Evolutionary conservation across 1,284 basidiomycete genomes (phyloP).

Genomic region (Naganishia cerealis): DNA sequence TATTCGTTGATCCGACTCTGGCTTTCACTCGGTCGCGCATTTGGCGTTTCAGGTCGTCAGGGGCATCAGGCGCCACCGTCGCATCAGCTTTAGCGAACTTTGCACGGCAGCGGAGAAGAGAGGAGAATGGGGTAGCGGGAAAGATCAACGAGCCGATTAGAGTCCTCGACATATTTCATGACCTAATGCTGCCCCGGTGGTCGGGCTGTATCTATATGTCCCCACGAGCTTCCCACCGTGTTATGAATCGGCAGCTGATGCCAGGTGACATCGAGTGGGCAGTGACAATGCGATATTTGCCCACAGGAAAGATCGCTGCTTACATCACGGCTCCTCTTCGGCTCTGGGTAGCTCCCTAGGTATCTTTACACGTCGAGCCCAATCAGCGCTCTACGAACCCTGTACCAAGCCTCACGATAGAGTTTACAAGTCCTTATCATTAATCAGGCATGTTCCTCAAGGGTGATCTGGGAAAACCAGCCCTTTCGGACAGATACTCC

Average conservation of each 20-base stretch:
- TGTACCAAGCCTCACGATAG: background rate
- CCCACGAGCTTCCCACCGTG: no score
- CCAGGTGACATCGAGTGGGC: no score
- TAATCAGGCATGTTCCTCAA: background rate
- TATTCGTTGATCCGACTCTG: background rate
- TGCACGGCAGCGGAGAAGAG: background rate
- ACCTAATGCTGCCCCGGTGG: background rate
- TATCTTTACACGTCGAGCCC: background rate
- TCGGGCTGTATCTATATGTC: background rate
- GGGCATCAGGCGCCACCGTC: background rate
- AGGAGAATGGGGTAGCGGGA: background rate
- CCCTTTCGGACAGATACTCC: background rate
- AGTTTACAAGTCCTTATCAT: background rate
- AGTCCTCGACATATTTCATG: background rate
- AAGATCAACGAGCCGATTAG: background rate
- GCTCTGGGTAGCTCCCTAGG: no score
- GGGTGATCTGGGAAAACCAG: conserved; percentile 1
- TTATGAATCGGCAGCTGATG: no score
- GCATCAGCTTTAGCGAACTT: background rate
- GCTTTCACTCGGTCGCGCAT: background rate
- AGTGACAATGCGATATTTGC: no score
- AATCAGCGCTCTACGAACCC: background rate
- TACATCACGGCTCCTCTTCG: no score
- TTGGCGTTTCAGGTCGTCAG: background rate
- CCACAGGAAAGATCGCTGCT: no score